Base-by-base conservation (phyloP, 768 basidiomycete genomes). In the Leccinum subtestaceum region DNA sequence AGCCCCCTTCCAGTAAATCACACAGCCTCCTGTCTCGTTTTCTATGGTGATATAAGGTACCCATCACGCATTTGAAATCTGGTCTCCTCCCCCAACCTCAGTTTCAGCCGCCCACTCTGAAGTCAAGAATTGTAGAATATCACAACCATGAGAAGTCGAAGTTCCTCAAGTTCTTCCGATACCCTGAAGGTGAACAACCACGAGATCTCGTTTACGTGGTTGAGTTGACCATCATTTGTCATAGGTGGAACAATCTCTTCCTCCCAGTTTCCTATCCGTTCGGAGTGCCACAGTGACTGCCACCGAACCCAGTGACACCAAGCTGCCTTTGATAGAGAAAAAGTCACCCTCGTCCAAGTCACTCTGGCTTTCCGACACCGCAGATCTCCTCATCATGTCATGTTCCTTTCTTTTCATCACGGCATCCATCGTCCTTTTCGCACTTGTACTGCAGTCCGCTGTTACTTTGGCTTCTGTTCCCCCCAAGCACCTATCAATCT, bases 341-440 rank as follows among this genome's bases (percentile, higher is more conserved):
- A 43, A 34, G 2, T 29, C 17, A n/a, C 6, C 45, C 5, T 1
- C 10, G 19, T 13, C 15, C 19, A 56, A 32, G 40, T 15, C 25
- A n/a, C 3, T 4, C 25, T 53, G 58, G 56, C 40, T 25, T 0
- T 34, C 61, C 8, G 65, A 67, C 17, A 34, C 31, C 17, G 52
- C 48, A 4, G 62, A 64, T 17, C 31, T 57, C 3, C 55, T 60
- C 46, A 23, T 60, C 23, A 12, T 64, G 25, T 19, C 49, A 8
- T 59, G 57, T 10, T 61, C 54, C 31, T 61, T 53, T 36, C 27
- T 58, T 23, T 32, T 60, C 4, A 45, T 21, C 5, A 12, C 55
- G 3, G 3, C 13, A 15, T 67, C 59, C 34, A 46, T 64, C 34
- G 45, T 38, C 46, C 7, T 56, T 8, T 45, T 63, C 19, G 32